Base-by-base conservation (phyloP, 805 yeast species). In the Yamadazyma tumulicola region DNA sequence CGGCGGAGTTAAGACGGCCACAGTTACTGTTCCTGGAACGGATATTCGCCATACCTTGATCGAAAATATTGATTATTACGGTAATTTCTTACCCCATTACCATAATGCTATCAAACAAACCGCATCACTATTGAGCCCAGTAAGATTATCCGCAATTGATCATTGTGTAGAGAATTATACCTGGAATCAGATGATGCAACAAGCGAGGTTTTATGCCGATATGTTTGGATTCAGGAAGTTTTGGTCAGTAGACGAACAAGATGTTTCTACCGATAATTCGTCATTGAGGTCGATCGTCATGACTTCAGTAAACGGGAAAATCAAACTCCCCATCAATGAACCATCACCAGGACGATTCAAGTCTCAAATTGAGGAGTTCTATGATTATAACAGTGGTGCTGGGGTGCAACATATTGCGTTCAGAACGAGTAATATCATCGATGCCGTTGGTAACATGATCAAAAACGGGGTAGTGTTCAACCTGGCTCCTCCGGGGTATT, bases 371-470 rank as follows among this genome's bases (percentile, higher is more conserved):
- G 94, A 85, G 56, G 96, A 86, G 56, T 86, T 81, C 52, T 58
- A 81, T 43, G 82, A 79, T 34, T 86, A 66, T 49, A 72, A 85
- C 54, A 74, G 75, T 31, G 95, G 95, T 0, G 83, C 94, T 0
- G 95, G 95, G 3, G 74, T 87, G 22, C 95, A 86, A 59, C 95
- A 86, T 51, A 64, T 86, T 49, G 95, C 95, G 0, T 54, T 86
- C 16, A 58, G 64, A 32, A 85, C 91, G 0, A 57, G 64, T 18
- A 67, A 83, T 54, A 85, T 86, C 25, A 46, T 85, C 14, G 51
- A 53, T 2, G 67, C 87, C 0, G 81, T 86, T 10, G 41, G 52
- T 2, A 57, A 65, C 9, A 58, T 87, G 69, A 67, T 60, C 26
- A 38, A 54, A n/a, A 64, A 86, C 32, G 95, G 95, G 3, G 73